A percentile compares a stretch with the other conserved stretches of the same genome.
Conservation (phyloP, 768 basidiomycete genomes). For the Russula brevipes region DNA sequence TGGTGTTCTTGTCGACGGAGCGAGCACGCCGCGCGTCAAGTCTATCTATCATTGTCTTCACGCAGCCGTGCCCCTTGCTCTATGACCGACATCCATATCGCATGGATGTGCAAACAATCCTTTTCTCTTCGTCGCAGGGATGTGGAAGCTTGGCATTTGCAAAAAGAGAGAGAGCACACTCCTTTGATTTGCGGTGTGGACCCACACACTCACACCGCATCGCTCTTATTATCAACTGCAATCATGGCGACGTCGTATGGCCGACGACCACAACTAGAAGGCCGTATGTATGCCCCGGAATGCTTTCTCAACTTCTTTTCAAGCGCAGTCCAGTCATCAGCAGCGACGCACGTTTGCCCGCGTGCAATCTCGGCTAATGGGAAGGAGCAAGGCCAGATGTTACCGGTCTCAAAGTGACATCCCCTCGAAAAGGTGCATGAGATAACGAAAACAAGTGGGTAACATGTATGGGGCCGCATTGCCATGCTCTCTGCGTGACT, state of each 20-base stretch:
- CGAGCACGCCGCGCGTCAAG: too few relatives aligned
- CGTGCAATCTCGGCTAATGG: neutral
- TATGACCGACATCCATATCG: neutral
- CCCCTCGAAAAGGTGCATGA: neutral
- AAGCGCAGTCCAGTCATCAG: neutral
- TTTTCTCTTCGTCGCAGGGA: neutral
- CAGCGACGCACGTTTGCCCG: neutral
- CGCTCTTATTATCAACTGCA: neutral
- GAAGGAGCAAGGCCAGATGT: neutral
- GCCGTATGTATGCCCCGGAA: too few relatives aligned
- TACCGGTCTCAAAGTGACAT: neutral
- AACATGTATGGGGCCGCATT: neutral
- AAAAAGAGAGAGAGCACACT: neutral
- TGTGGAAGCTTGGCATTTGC: neutral
- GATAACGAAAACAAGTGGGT: neutral
- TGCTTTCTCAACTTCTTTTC: neutral
- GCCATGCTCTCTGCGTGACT: too few relatives aligned
- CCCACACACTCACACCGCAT: neutral
- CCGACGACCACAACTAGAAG: too few relatives aligned
- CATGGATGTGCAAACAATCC: neutral
- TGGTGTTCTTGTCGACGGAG: neutral
- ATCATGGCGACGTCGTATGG: neutral
- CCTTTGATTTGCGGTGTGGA: too few relatives aligned
- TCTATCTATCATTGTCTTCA: too few relatives aligned
- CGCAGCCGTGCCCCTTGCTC: neutral